These are phyloP conservation scores for Saraca asoca DNA, from an alignment of 331 rosid species.

Conservation along the genomic window DNA sequence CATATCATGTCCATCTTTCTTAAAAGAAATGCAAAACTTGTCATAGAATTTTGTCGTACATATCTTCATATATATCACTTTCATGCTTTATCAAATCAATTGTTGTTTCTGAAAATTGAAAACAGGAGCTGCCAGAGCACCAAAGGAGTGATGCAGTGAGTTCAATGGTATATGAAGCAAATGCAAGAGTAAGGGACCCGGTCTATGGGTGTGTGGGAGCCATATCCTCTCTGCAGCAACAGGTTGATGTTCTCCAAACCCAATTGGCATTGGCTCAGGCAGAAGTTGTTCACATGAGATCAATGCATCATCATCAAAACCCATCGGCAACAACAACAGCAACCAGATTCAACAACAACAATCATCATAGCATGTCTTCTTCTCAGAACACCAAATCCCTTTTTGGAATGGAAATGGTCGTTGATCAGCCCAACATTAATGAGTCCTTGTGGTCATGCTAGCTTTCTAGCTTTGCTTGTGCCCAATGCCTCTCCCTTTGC, in stretches of 20 bases:
- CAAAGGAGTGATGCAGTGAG: constrained; percentile 92
- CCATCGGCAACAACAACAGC: constrained; percentile 25
- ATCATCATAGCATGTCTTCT: constrained; percentile 26
- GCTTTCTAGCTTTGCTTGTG: constrained; percentile 11
- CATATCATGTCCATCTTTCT: too few relatives aligned
- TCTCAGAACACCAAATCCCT: constrained; percentile 58
- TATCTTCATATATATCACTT: too few relatives aligned
- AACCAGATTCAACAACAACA: background rate
- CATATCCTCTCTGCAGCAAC: constrained; percentile 86
- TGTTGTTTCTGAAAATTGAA: background rate
- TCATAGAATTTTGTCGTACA: too few relatives aligned
- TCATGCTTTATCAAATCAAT: too few relatives aligned
- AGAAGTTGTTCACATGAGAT: constrained; percentile 73
- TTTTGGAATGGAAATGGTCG: constrained; percentile 62
- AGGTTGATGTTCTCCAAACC: constrained; percentile 74
- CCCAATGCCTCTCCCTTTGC: constrained; percentile 30
- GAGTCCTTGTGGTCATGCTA: constrained; percentile 81
- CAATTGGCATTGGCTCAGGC: constrained; percentile 84
- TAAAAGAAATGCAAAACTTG: too few relatives aligned
- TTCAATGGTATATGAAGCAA: constrained; percentile 95
- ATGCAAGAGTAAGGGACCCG: constrained; percentile 92
- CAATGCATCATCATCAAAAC: constrained; percentile 33
- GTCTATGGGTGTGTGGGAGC: constrained; percentile 97
- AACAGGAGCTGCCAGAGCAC: constrained; percentile 80
- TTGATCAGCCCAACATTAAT: constrained; percentile 62